Evolutionary conservation across 108 stramenopile genomes (phyloP), one percentile per base, ranked within the genome.

Genomic region (Pseudonitzschia multiseries): DNA sequence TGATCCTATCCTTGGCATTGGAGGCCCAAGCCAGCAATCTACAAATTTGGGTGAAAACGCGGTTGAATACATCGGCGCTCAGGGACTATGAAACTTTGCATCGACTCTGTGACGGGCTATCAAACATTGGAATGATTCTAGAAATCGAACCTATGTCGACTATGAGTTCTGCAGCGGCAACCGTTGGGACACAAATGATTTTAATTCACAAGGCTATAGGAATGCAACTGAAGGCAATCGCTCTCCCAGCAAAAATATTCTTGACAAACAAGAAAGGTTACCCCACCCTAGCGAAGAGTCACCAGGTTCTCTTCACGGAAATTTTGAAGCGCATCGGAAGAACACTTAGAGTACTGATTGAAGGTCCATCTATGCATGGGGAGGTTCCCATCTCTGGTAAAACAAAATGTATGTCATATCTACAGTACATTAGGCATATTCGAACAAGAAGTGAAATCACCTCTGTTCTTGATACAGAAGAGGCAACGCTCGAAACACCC

Each of bases 241-340:
- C 83, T 50, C 81, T 97, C 71, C 81, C 89, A 17, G 89, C 90
- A 0, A 72, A 64, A 36, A 64, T 84, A 10, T 98, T 98, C 77
- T 77, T 96, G 32, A 95, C 93, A 65, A 98, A 98, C 81, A 94
- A 93, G 68, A 71, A 81, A 64, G 97, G 97, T 50, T 98, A 86
- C 85, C 98, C 98, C 8, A 86, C 94, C 20, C 74, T 98, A 8
- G 74, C 92, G 64, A 93, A 95, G 67, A 72, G 78, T 29, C 89
- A 93, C 72, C 96, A 98, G 71, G 79, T 82, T 46, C 32, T 98
- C 14, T 89, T 96, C 57, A 72, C 69, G 41, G 69, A 85, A 59
- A 57, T 92, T 57, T 73, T 95, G 69, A 77, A 78, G 28, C 82
- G 93, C 24, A 24, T 94, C 21, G 82, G 88, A 50, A 82, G 89